Base-by-base conservation (phyloP, 78 protist species). In the Bodo saltans region DNA sequence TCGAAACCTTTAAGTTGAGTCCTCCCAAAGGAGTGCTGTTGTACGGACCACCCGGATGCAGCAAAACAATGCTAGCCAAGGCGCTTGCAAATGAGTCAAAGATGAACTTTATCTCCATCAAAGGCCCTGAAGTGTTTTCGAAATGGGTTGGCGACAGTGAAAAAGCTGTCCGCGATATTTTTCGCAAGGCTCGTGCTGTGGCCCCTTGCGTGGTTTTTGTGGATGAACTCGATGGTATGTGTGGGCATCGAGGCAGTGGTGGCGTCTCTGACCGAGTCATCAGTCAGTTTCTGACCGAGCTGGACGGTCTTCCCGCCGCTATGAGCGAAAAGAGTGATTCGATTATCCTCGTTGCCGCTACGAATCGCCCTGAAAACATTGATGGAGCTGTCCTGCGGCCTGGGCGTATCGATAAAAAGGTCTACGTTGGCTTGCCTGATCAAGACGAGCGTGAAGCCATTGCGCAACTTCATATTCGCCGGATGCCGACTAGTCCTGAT, bases 11-110 rank as follows among this genome's bases (percentile, higher is more conserved):
- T 81, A 96, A 95, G 40, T 90, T 98, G n/a, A 73, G 83, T 25
- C 96, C 99, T 3, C 98, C 99, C 4, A 72, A 78, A 29, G 98
- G 96, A 47, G 74, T 97, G 27, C 85, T 97, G 39, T 71, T 97
- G 42, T 94, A 91, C 74, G 99, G 99, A 8, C 99, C 99, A 40
- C 99, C 99, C 1, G 99, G 99, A 29, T 89, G 94, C 86, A 42
- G 89, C 34, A 97, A 97, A 84, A 97, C 99, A 4, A 69, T 95
- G 52, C 28, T 97, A 42, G 99, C 97, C 0, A 87, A 93, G 60
- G 99, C 99, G 0, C 78, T 97, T 34, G 99, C 99, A 52, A 85
- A 92, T 0, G 97, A 96, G 74, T 35, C 92, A 28, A 88, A 87
- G 17, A n/a, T 92, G 34, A 94, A 93, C 83, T 97, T 97, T 40